A percentile compares a stretch with the other conserved stretches of the same genome.
Evolutionary conservation across 495 filamentous ascomycete species (phyloP).

Genomic region (Sporormia fimetaria): DNA sequence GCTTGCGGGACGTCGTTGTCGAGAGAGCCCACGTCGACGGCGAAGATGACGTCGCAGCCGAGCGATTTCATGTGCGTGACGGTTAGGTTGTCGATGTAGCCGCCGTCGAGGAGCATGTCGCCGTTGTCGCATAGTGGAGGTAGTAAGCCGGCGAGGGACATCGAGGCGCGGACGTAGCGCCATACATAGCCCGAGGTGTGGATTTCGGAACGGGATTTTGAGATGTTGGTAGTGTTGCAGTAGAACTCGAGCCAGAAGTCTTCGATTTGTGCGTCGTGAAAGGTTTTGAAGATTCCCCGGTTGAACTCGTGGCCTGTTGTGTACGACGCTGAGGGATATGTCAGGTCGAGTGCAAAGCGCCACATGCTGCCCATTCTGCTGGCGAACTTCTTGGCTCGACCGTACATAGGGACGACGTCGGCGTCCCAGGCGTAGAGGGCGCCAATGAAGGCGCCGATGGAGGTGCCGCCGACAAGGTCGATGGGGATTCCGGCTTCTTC

Average conservation of each 20-base stretch:
- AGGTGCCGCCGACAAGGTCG: slow-evolving; percentile 91
- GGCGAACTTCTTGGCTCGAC: slow-evolving; percentile 90
- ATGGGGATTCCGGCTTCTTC: slow-evolving; percentile 96
- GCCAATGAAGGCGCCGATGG: slow-evolving; percentile 95
- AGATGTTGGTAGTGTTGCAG: slow-evolving; percentile 98
- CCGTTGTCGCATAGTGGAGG: slow-evolving; percentile 95
- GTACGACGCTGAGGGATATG: slow-evolving; percentile 85
- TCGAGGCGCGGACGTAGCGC: slow-evolving; percentile 90
- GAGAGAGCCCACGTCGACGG: slow-evolving; percentile 82
- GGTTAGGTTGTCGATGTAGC: slow-evolving; percentile 94
- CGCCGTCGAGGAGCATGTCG: slow-evolving; percentile 88
- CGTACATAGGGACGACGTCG: slow-evolving; percentile 93
- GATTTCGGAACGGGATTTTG: slow-evolving; percentile 74
- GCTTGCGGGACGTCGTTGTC: slow-evolving; percentile 83
- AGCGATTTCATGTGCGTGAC: slow-evolving; percentile 94
- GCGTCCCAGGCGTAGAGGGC: slow-evolving; percentile 92
- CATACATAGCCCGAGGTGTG: slow-evolving; percentile 94
- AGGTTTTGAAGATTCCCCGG: slow-evolving; percentile 96
- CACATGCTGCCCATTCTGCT: slow-evolving; percentile 96
- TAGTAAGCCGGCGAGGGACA: slow-evolving; percentile 86
- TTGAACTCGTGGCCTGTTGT: slow-evolving; percentile 99
- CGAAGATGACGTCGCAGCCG: slow-evolving; percentile 87
- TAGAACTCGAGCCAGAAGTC: slow-evolving; percentile 99
- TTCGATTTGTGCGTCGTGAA: slow-evolving; percentile 91
- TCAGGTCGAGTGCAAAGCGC: slow-evolving; percentile 90